These are phyloP conservation scores for Hyaloperonospora brassicae DNA, from an alignment of 352 stramenopile genomes.

Conservation along the genomic window DNA sequence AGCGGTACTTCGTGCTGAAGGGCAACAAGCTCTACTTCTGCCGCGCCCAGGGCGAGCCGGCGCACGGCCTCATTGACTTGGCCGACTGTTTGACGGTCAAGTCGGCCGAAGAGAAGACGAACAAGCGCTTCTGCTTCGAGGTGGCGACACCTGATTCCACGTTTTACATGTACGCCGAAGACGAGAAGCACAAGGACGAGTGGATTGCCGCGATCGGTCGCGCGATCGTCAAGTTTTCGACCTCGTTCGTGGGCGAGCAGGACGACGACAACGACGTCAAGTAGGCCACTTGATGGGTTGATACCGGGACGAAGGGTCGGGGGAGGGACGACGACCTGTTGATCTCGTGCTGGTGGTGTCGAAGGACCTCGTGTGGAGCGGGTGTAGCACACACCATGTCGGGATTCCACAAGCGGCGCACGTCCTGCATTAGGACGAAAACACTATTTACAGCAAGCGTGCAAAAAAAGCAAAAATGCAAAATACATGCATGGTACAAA, in stretches of 20 bases:
- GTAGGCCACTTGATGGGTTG: background rate
- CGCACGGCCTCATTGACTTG: conserved; percentile 86
- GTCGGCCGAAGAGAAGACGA: conserved; percentile 87
- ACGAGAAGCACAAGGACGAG: conserved; percentile 88
- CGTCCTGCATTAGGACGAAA: conserved; percentile 4
- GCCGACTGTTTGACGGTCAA: conserved; percentile 88
- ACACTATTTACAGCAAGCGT: conserved; percentile 28
- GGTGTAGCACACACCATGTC: no score
- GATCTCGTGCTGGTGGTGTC: no score
- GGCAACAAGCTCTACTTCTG: conserved; percentile 90
- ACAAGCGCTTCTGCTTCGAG: conserved; percentile 88
- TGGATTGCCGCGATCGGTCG: conserved; percentile 94
- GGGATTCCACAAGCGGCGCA: no score
- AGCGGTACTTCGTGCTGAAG: conserved; percentile 88
- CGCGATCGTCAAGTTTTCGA: conserved; percentile 96
- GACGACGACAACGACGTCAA: conserved; percentile 53
- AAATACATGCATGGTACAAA: conserved; percentile 1
- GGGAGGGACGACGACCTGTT: no score
- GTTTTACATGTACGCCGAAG: conserved; percentile 90
- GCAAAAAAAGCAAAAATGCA: conserved; percentile 11
- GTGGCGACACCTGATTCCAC: conserved; percentile 83
- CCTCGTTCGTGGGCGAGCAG: conserved; percentile 91
- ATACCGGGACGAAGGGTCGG: no score
- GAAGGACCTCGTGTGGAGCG: no score
- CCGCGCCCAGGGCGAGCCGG: conserved; percentile 54